These are phyloP conservation scores for Tulasnella sp. DNA, from an alignment of 768 basidiomycete genomes.

Conservation along the genomic window DNA sequence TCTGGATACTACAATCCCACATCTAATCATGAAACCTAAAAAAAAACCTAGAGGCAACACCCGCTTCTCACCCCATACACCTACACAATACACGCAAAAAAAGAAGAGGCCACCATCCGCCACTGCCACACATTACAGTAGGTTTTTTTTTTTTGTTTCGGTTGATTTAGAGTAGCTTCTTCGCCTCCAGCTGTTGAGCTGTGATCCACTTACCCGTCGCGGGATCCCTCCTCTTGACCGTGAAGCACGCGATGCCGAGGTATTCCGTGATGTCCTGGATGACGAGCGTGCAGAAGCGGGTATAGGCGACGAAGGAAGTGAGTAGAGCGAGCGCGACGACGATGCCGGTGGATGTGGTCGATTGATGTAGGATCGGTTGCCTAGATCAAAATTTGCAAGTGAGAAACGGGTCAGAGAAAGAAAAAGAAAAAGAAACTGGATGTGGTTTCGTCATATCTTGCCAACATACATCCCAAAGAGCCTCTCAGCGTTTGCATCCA, in stretches of 20 bases:
- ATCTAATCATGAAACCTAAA: no score
- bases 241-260: constrained; percentile 91
- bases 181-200: constrained; percentile 8
- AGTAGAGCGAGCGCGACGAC: constrained; percentile 64
- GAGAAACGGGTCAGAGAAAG: background rate
- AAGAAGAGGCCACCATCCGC: background rate
- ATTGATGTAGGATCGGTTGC: constrained; percentile 63
- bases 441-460: no score
- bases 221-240: constrained; percentile 70
- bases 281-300: constrained; percentile 69
- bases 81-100: no score
- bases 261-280: constrained; percentile 81
- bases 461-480: constrained; percentile 48
- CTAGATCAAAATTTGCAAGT: constrained; percentile 15
- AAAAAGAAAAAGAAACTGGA: no score
- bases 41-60: no score
- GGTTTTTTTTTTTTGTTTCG: background rate
- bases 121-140: background rate
- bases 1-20: no score
- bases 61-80: no score
- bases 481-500: constrained; percentile 72
- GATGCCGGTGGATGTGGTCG: constrained; percentile 45
- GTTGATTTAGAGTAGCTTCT: background rate
- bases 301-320: constrained; percentile 59
- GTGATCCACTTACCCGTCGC: constrained; percentile 12